Evolutionary conservation across 2,329 filamentous ascomycete species (phyloP).

Genomic region (Aspergillus unguis): DNA sequence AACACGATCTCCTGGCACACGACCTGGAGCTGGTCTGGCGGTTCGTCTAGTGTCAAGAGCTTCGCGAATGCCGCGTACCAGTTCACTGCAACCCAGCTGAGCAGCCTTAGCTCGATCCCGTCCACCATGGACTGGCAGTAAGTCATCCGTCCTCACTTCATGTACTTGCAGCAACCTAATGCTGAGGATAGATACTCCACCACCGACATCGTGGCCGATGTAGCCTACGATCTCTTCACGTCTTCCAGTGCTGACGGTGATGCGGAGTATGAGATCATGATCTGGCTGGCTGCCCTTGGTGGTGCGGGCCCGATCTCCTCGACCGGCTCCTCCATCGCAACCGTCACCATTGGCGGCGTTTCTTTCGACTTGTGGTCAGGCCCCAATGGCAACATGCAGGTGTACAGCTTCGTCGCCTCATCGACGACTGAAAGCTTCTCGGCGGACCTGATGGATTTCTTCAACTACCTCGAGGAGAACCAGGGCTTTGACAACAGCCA

Average conservation of each 20-base stretch:
- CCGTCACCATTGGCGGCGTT: constrained; percentile 51
- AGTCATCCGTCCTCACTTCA: background rate
- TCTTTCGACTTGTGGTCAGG: constrained; percentile 61
- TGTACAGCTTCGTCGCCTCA: constrained; percentile 58
- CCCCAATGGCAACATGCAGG: constrained; percentile 55
- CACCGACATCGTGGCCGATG: constrained; percentile 52
- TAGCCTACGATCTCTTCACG: constrained; percentile 63
- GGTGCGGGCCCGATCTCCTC: constrained; percentile 56
- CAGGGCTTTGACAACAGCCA: constrained; percentile 40
- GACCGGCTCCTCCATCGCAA: constrained; percentile 51
- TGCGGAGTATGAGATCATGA: constrained; percentile 63
- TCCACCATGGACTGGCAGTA: constrained; percentile 47
- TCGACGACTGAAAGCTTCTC: constrained; percentile 51
- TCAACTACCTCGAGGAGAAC: constrained; percentile 52
- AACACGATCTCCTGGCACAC: constrained; percentile 44
- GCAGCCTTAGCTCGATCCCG: constrained; percentile 40
- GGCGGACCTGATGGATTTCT: constrained; percentile 57
- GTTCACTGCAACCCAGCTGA: constrained; percentile 34
- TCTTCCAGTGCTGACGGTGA: constrained; percentile 43
- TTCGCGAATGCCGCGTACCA: constrained; percentile 45
- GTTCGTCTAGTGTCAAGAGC: constrained; percentile 44
- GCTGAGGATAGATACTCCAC: constrained; percentile 43
- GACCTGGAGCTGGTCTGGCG: constrained; percentile 45
- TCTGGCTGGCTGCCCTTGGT: constrained; percentile 60
- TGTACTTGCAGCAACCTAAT: constrained; percentile 2